Conservation (phyloP, 2,329 filamentous ascomycete species). For the Penicillium oxalicum region DNA sequence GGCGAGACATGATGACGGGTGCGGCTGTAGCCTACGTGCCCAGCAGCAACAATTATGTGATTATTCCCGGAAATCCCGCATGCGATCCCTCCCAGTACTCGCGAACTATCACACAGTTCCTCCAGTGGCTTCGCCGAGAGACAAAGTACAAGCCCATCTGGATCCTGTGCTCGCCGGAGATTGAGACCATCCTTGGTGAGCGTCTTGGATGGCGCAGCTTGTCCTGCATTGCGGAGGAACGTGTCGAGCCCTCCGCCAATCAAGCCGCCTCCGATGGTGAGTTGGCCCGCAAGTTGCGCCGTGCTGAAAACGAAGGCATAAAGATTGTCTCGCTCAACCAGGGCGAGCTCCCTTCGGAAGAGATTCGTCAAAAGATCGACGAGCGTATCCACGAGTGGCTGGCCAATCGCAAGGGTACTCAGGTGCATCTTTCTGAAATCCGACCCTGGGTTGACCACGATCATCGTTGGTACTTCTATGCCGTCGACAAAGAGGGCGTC, state of each 20-base stretch:
- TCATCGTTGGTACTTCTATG: conserved; percentile 81
- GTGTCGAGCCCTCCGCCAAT: conserved; percentile 68
- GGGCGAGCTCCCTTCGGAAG: conserved; percentile 58
- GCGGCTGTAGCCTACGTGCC: conserved; percentile 80
- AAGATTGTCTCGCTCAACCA: conserved; percentile 67
- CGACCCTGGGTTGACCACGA: conserved; percentile 77
- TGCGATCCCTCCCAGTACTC: conserved; percentile 73
- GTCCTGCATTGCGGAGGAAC: conserved; percentile 83
- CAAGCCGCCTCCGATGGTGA: conserved; percentile 59
- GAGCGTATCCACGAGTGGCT: conserved; percentile 74
- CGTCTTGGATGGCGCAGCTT: conserved; percentile 83
- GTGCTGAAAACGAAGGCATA: conserved; percentile 75
- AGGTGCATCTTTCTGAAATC: conserved; percentile 87
- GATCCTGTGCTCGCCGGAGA: conserved; percentile 74
- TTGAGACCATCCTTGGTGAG: conserved; percentile 72
- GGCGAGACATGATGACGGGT: conserved; percentile 72
- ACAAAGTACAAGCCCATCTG: conserved; percentile 72
- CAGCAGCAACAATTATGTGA: conserved; percentile 64
- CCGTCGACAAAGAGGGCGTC: conserved; percentile 64
- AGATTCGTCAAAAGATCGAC: conserved; percentile 64
- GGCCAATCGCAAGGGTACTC: conserved; percentile 68
- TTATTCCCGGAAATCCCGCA: conserved; percentile 80
- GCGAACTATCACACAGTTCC: conserved; percentile 66
- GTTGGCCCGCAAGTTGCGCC: conserved; percentile 68
- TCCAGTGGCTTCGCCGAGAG: conserved; percentile 68